Evolutionary conservation across 805 yeast species (phyloP), one percentile per base, ranked within the genome.

Genomic region (Myxozyma vanderwaltii): DNA sequence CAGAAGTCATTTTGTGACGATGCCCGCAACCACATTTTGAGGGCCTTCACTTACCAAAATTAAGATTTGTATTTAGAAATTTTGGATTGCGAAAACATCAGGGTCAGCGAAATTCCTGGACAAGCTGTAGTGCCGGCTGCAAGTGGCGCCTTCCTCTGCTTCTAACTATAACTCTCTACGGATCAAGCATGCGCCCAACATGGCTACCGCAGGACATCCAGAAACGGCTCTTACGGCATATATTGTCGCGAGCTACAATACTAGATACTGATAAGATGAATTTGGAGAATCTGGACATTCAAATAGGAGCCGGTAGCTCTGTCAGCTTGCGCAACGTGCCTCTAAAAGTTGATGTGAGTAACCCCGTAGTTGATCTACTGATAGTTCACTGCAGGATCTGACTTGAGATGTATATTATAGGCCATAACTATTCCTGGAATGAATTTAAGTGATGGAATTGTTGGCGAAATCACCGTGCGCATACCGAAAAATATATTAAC

Each of bases 201-300:
- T 89, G 96, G 95, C 80, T 89, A 72, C 92, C 96, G 5, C 92
- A 86, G 71, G 88, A 87, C 72, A 78, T 91, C 43, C 96, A 91
- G 69, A 87, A 88, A 74, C 78, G 96, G 67, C 80, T 91, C 39
- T 81, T 91, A 44, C 82, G 88, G 44, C 90, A 89, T 72, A 82
- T 91, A 3, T 79, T 91, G 26, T 89, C 88, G 70, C 92, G 89
- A 72, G 81, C 91, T 45, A 84, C 91, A 15, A 74, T 91, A 43
- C 89, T 91, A n/a, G n/a, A n/a, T n/a, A n/a, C n/a, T 69, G 87
- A 96, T 0, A 88, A 86, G 65, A 81, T 91, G 23, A 95, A 91
- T 71, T 76, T 90, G 19, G 86, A 90, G 19, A 87, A 90, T 69
- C 72, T 91, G 54, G 94, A 90, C 68, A 90, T 91, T 0, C 85